Evolutionary conservation across 2,329 filamentous ascomycete species (phyloP), one percentile per base, ranked within the genome.

Genomic region (Verticillium alfalfae): DNA sequence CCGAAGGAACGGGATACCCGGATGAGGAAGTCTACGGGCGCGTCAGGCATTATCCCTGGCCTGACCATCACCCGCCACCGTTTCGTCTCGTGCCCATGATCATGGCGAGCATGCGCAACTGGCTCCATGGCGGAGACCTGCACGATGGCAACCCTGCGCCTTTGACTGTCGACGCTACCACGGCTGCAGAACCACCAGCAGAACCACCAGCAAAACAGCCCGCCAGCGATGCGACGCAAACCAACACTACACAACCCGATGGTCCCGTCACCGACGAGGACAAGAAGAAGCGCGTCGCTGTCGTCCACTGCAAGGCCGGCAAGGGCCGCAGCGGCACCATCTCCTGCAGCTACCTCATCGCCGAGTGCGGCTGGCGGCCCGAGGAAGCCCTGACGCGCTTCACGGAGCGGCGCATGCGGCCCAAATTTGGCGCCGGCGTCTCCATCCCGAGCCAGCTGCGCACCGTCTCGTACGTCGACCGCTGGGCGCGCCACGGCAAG

Each of bases 261-360:
- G 54, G 37, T 7, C 41, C 62, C 26, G 45, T 62, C 1, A 56
- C 59, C 6, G 66, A 73, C 58, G 70, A 75, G 8, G 66, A 73
- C 58, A 70, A 75, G 38, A 71, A 71, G 55, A 73, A 75, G 41
- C 82, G 92, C 38, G 92, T 98, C 0, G 89, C 89, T 0, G 93
- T 98, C 7, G 92, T 98, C 8, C 95, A 99, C 75, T 98, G 95
- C 80, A 98, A 98, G 73, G 95, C 95, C 1, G 95, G 95, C 2
- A 99, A 99, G 75, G 95, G 95, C 1, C 84, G 95, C 58, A 96
- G 92, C 66, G 95, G 95, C 4, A 97, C 92, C 0, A 87, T 92
- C 68, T 88, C 89, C 36, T 96, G 92, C 75, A 91, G 90, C 68
- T 98, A 97, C 72, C 79, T 99, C 62, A 95, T 99, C 68, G 88